A percentile compares a stretch with the other conserved stretches of the same genome.
Evolutionary conservation across 2,329 filamentous ascomycete genomes (phyloP).

Genomic region (Aspergillus sojae): DNA sequence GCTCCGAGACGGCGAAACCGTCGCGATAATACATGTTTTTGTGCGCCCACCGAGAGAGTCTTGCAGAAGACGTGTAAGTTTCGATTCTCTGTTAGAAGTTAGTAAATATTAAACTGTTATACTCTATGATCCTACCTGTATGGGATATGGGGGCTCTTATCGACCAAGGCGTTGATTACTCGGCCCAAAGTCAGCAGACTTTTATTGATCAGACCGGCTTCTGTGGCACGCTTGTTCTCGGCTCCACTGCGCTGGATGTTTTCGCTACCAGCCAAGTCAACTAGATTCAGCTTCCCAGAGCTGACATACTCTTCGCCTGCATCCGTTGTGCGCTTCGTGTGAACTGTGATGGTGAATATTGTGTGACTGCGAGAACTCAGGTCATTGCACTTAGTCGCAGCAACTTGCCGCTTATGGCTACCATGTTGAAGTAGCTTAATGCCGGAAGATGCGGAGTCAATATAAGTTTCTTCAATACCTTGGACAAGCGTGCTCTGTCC

Average conservation of each 20-base stretch:
- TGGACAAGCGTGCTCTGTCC: conserved; percentile 90
- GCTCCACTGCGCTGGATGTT: conserved; percentile 97
- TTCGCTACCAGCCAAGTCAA: conserved; percentile 95
- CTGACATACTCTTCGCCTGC: conserved; percentile 88
- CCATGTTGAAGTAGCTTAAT: conserved; percentile 87
- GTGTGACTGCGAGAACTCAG: conserved; percentile 96
- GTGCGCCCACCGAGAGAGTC: conserved; percentile 94
- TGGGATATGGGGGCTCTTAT: conserved; percentile 86
- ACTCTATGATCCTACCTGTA: conserved; percentile 48
- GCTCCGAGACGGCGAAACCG: conserved; percentile 88
- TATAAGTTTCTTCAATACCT: conserved; percentile 96
- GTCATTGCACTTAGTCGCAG: conserved; percentile 99
- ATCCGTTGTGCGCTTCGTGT: conserved; percentile 78
- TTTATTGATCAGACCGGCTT: conserved; percentile 98
- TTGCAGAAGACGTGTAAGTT: conserved; percentile 90
- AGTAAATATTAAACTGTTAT: conserved; percentile 29
- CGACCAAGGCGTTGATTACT: conserved; percentile 96
- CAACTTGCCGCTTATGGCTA: conserved; percentile 94
- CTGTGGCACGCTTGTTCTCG: conserved; percentile 94
- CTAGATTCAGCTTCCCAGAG: conserved; percentile 91
- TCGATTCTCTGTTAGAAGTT: conserved; percentile 74
- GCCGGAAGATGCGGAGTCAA: conserved; percentile 79
- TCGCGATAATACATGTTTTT: conserved; percentile 98
- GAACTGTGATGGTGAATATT: conserved; percentile 92
- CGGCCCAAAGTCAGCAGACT: conserved; percentile 90